A percentile compares a stretch with the other conserved stretches of the same genome.
Conservation (phyloP, 2,329 filamentous ascomycete genomes). For the Alternaria gansuensis region DNA sequence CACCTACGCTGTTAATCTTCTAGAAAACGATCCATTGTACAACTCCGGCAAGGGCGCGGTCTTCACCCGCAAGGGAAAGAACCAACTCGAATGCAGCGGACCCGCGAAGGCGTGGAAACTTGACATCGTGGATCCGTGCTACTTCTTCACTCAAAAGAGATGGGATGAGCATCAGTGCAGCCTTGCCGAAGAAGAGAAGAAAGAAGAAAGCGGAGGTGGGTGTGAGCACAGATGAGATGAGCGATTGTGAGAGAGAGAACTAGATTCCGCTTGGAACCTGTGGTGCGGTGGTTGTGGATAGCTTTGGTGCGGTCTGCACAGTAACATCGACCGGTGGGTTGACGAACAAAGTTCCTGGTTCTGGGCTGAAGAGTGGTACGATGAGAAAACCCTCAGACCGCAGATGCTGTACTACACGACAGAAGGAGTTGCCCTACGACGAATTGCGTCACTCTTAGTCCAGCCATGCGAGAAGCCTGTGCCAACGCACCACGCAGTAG, state of each 20-base stretch:
- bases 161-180: constrained; percentile 81
- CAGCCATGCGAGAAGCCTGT: constrained; percentile 10
- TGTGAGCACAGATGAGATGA: constrained; percentile 36
- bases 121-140: constrained; percentile 72
- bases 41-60: constrained; percentile 86
- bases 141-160: constrained; percentile 79
- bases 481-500: constrained; percentile 57
- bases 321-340: constrained; percentile 76
- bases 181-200: constrained; percentile 55
- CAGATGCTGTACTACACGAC: constrained; percentile 33
- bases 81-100: constrained; percentile 81
- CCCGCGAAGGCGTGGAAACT: constrained; percentile 74
- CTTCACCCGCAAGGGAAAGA: constrained; percentile 82
- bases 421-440: neutral
- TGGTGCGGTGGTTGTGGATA: constrained; percentile 82
- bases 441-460: neutral
- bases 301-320: constrained; percentile 74
- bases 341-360: constrained; percentile 89
- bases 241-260: constrained; percentile 67
- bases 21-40: constrained; percentile 84
- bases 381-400: constrained; percentile 51
- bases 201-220: constrained; percentile 55
- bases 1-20: constrained; percentile 74
- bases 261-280: constrained; percentile 85
- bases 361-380: constrained; percentile 84